These are phyloP conservation scores for Dothiorella sarmentorum DNA, from an alignment of 2,329 filamentous ascomycete species.

Conservation along the genomic window DNA sequence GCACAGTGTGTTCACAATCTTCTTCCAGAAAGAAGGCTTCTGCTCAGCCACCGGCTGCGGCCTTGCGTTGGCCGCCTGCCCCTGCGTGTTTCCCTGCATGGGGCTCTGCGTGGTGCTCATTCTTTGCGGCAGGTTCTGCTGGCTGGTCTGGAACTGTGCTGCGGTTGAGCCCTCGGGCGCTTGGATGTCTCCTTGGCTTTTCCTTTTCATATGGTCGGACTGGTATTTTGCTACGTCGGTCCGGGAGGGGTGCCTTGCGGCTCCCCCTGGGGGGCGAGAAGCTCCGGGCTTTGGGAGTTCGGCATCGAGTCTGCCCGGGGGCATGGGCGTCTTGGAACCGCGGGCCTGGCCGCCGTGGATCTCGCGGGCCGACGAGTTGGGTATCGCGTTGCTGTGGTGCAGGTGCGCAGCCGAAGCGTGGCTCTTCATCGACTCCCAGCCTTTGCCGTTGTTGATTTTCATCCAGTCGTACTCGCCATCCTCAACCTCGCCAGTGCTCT, in stretches of 20 bases:
- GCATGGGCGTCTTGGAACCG: slow-evolving; percentile 52
- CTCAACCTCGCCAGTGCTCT: slow-evolving; percentile 90
- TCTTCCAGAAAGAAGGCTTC: slow-evolving; percentile 18
- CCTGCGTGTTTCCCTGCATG: slow-evolving; percentile 56
- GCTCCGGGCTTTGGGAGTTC: slow-evolving; percentile 59
- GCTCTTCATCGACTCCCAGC: slow-evolving; percentile 78
- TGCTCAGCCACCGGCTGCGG: slow-evolving; percentile 15
- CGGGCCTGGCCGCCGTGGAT: slow-evolving; percentile 70
- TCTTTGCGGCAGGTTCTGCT: slow-evolving; percentile 70
- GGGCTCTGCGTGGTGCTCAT: slow-evolving; percentile 45
- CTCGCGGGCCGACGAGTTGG: slow-evolving; percentile 80
- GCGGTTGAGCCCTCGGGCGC: slow-evolving; percentile 89
- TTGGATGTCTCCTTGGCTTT: slow-evolving; percentile 72
- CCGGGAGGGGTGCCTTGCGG: slow-evolving; percentile 14
- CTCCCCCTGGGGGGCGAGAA: slow-evolving; percentile 44
- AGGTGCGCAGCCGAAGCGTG: slow-evolving; percentile 69
- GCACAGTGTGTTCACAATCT: slow-evolving; percentile 17
- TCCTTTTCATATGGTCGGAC: slow-evolving; percentile 54
- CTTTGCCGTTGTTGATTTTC: slow-evolving; percentile 92
- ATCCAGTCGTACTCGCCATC: slow-evolving; percentile 99
- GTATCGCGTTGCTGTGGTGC: slow-evolving; percentile 73
- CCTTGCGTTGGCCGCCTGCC: slow-evolving; percentile 32
- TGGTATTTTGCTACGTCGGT: slow-evolving; percentile 28
- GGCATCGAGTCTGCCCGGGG: slow-evolving; percentile 43
- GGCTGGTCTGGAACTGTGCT: slow-evolving; percentile 95